Conservation (phyloP, 345 rosid species). For the Salix caprea region DNA sequence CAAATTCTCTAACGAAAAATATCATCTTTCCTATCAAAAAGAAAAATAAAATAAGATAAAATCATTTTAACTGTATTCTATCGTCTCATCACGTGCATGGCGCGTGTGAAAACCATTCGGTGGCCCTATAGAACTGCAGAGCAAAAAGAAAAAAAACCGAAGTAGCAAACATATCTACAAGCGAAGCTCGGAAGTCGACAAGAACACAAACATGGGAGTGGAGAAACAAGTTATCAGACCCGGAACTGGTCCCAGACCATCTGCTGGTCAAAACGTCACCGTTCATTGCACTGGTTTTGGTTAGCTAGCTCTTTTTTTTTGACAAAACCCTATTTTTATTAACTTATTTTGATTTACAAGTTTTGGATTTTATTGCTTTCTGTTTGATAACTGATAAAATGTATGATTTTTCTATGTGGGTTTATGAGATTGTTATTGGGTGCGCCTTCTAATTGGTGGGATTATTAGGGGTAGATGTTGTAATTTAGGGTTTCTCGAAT, state of each 20-base stretch:
- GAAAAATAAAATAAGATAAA: no score
- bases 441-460: not conserved
- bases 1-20: no score
- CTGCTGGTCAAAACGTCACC: conserved; percentile 40
- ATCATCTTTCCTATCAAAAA: no score
- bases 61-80: no score
- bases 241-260: conserved; percentile 38
- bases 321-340: not conserved
- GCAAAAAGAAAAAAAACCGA: not conserved
- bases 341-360: not conserved
- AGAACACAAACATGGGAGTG: conserved; percentile 30
- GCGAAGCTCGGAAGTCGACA: not conserved
- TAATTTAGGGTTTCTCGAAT: not conserved
- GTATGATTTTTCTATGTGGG: not conserved
- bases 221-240: conserved; percentile 37
- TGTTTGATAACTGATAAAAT: not conserved
- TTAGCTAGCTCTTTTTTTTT: not conserved
- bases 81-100: not conserved
- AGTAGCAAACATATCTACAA: not conserved
- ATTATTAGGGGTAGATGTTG: not conserved
- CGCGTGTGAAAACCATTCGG: not conserved
- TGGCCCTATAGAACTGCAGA: not conserved
- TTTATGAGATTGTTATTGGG: not conserved
- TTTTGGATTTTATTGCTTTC: not conserved
- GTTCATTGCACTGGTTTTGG: conserved; percentile 49